Conservation (phyloP, 345 rosid genomes). For the Salix koriyanagi region DNA sequence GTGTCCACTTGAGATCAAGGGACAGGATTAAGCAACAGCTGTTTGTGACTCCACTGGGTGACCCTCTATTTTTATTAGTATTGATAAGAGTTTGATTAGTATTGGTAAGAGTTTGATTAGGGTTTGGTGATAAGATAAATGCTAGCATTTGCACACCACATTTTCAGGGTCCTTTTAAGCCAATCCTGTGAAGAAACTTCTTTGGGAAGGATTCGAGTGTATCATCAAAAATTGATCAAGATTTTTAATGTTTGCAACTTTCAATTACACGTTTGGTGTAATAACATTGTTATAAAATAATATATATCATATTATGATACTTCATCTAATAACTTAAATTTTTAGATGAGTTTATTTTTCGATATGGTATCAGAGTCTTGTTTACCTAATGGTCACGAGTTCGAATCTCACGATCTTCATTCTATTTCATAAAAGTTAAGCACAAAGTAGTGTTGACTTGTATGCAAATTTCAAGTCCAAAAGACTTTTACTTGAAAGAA, state of each 20-base stretch:
- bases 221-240: neutral
- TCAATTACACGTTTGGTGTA: no score
- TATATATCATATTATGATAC: no score
- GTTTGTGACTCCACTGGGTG: neutral
- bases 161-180: neutral
- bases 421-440: no score
- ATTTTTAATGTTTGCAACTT: neutral
- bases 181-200: neutral
- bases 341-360: no score
- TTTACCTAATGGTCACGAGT: rapidly evolving
- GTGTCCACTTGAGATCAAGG: conserved; percentile 6
- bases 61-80: neutral
- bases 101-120: neutral
- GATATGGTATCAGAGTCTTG: no score
- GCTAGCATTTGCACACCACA: neutral
- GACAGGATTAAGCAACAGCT: neutral
- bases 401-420: no score
- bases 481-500: no score
- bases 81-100: neutral
- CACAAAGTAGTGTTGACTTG: no score
- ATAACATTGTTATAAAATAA: no score
- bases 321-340: no score
- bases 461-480: no score
- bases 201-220: neutral
- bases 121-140: neutral